Base-by-base conservation (phyloP, 2,329 filamentous ascomycete species). In the Diaporthe batatas region DNA sequence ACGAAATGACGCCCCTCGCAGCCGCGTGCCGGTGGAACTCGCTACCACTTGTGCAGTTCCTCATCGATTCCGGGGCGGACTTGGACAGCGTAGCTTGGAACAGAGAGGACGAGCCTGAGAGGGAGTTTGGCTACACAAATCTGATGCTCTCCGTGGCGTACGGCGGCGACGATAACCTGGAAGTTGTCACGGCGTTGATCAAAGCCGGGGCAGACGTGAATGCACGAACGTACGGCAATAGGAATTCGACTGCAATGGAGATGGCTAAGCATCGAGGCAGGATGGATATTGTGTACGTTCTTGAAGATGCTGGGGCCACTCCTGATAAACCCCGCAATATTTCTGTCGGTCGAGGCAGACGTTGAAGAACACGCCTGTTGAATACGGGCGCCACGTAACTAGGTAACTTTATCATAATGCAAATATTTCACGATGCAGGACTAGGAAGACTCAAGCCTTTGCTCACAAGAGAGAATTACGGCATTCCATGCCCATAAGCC, bases 91-190 rank as follows among this genome's bases (percentile, higher is more conserved):
- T 64, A 23, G 34, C 59, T 16, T 64, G 59, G 42, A 29, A 34
- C 12, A 29, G 42, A 12, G 42, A 49, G 11, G 59, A 49, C 44
- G 44, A 44, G 23, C 16, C 59, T 7, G 59, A 64, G 11, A 44
- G 42, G 39, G 59, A 64, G 42, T 47, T 14, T 12, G 59, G 42
- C 18, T 64, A 64, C 42, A 64, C 59, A 21, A 64, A 44, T 29
- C 59, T 64, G 16, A 49, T 64, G 59, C 39, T 64, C 6, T 64
- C 18, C 6, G 59, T 64, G 42, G 59, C 59, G 18, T 64, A 14
- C 21, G 42, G 59, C 18, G 59, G 25, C 25, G 59, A 64, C 2
- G 59, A 64, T n/a, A 64, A 49, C 6, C 25, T 64, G 16, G 59
- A 64, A 0, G 42, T 64, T 34, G 42, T 49, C 11, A 64, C 18